Evolutionary conservation across 2,329 filamentous ascomycete genomes (phyloP).

Genomic region (Pseudogymnoascus verrucosus): DNA sequence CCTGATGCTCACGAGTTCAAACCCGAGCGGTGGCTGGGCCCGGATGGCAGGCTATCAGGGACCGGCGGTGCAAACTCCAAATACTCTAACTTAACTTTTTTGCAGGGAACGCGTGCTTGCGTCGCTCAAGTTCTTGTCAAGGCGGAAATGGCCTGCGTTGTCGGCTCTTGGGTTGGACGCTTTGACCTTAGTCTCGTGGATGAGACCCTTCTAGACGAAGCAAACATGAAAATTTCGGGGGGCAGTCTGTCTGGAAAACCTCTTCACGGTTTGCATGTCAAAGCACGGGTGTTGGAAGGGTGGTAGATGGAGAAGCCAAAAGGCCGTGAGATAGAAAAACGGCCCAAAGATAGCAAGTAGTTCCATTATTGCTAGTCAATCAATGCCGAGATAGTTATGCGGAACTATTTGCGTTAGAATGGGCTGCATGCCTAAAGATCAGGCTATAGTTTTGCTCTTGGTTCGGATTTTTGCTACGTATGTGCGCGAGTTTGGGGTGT

Average conservation of each 20-base stretch:
- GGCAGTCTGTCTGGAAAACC: conserved; percentile 66
- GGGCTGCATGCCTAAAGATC: no score
- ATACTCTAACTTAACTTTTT: conserved; percentile 71
- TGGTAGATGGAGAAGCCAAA: conserved; percentile 24
- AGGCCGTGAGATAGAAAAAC: no score
- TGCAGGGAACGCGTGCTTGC: conserved; percentile 79
- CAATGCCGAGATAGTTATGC: no score
- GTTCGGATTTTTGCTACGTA: not conserved
- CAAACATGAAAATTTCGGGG: conserved; percentile 59
- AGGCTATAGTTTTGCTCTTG: no score
- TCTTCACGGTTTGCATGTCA: conserved; percentile 62
- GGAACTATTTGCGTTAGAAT: no score
- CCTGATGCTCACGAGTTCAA: conserved; percentile 66
- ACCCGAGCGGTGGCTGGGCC: conserved; percentile 66
- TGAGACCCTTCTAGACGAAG: conserved; percentile 45
- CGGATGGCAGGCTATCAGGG: conserved; percentile 37
- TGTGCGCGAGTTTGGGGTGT: not conserved
- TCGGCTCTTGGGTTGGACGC: conserved; percentile 68
- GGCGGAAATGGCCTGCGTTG: conserved; percentile 74
- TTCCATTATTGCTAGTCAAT: no score
- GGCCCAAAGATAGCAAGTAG: no score
- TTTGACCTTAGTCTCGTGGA: conserved; percentile 53
- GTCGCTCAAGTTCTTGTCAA: conserved; percentile 77
- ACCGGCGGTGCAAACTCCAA: conserved; percentile 67
- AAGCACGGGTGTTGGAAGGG: conserved; percentile 58